phyloP scores from a whole-genome alignment of 2,329 filamentous ascomycete genomes.

The Neofusicoccum laricinum region DNA sequence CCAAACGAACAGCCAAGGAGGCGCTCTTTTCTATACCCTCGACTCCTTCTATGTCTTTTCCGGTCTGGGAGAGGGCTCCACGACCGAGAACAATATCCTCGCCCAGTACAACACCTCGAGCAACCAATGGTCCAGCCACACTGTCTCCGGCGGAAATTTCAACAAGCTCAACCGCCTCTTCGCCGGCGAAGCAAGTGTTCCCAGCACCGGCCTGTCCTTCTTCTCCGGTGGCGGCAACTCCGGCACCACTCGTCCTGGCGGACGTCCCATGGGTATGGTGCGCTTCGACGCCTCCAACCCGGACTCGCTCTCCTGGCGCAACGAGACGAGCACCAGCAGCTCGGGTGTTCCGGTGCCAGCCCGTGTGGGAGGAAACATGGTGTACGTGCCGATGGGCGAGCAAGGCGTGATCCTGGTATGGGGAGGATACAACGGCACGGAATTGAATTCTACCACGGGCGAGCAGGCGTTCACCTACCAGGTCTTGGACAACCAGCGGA shows the following conservation, averaged over 20 bases:
- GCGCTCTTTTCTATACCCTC: background rate
- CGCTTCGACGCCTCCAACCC: slow-evolving; percentile 3
- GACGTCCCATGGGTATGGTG: background rate
- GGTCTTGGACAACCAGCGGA: background rate
- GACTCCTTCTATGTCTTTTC: slow-evolving; percentile 7
- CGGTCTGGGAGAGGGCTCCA: background rate
- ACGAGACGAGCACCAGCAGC: background rate
- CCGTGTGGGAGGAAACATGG: background rate
- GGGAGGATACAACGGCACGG: slow-evolving; percentile 1
- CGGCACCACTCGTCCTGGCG: background rate
- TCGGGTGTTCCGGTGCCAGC: background rate
- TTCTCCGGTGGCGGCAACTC: background rate
- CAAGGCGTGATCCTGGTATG: background rate
- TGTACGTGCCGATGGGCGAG: slow-evolving; percentile 6
- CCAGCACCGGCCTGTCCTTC: slow-evolving; percentile 1
- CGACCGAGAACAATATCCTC: background rate
- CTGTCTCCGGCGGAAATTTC: background rate
- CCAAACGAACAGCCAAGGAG: background rate
- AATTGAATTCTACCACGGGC: background rate
- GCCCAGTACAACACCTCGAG: background rate
- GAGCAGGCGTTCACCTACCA: background rate
- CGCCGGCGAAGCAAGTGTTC: background rate
- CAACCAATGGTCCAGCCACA: background rate
- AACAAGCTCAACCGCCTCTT: slow-evolving; percentile 2
- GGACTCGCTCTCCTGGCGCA: background rate